Base-by-base conservation (phyloP, 164 flowering plant genomes). In the Macadamia integrifolia region DNA sequence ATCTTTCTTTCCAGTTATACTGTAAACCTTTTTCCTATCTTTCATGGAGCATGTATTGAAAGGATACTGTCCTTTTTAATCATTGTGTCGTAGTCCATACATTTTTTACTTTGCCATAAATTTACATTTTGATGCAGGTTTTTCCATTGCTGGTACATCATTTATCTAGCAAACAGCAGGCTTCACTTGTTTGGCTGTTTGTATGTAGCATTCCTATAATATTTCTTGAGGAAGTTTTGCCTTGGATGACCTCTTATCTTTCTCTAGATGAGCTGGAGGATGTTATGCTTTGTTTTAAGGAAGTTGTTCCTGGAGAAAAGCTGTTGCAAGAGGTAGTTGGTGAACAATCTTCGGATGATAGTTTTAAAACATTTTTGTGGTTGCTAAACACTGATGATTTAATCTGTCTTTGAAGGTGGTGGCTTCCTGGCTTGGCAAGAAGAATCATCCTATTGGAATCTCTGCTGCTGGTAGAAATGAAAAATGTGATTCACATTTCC, bases 151-250 rank as follows among this genome's bases (percentile, higher is more conserved):
- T 93, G 71, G 62, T 83, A 76, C 64, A 83, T 77, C 73, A 71
- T 23, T 88, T 89, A 69, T 78, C 94, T 68, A 62, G 69, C 48
- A 59, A 75, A 71, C 92, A 93, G 74, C 98, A 93, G 75, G 87
- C 90, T 68, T 82, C 83, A 58, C 85, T 93, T 65, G 85, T 89
- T 58, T 87, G 96, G 97, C 91, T 81, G 75, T 88, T 82, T 70
- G 74, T 93, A 18, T 87, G 90, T 61, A 88, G 88, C 69, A 81
- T 93, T 67, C 98, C 98, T 30, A 43, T 88, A 48, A 78, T 75
- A 44, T 70, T 89, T 69, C 73, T 93, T 69, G 86, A 84, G 68
- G 89, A 86, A 18, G 64, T 88, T 67, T 72, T 88, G 9, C 96
- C 92, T 58, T 93, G 98, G 98, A 82, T 86, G 81, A 68, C 78